Conservation (phyloP, 1,139 yeast species). For the Kodamaea derodonti region DNA sequence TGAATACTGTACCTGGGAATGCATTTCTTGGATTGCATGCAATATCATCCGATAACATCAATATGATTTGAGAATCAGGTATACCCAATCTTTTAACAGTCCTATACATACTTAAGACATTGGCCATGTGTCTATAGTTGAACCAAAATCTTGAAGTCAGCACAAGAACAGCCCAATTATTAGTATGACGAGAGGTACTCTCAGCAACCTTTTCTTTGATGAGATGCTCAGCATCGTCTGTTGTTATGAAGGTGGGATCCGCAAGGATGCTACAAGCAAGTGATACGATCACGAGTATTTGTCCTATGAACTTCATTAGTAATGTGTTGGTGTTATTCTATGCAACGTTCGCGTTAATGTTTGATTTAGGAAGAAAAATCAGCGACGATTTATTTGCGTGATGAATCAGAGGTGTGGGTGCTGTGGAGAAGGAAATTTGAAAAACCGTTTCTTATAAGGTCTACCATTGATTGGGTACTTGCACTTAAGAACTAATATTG, state of each 20-base stretch:
- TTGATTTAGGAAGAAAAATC: too few species aligned
- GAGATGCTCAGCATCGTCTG: slow-evolving; percentile 21
- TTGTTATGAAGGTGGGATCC: slow-evolving; percentile 11
- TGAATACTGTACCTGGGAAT: slow-evolving; percentile 94
- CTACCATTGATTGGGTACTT: too few species aligned
- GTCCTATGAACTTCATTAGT: slow-evolving; percentile 9
- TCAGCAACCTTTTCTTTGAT: slow-evolving; percentile 12
- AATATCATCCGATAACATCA: slow-evolving; percentile 94
- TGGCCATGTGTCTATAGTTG: slow-evolving; percentile 97
- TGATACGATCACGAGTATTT: slow-evolving; percentile 4
- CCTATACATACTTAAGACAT: slow-evolving; percentile 87
- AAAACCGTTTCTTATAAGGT: too few species aligned
- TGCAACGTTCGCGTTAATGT: too few species aligned
- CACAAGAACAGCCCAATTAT: slow-evolving; percentile 93
- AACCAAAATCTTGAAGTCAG: slow-evolving; percentile 98
- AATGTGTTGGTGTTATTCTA: slow-evolving; percentile 2
- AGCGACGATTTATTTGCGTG: too few species aligned
- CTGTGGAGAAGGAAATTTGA: too few species aligned
- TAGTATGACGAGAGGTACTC: slow-evolving; percentile 55
- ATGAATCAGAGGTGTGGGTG: too few species aligned
- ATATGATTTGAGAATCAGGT: slow-evolving; percentile 94
- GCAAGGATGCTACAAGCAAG: slow-evolving; percentile 5
- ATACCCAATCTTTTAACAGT: slow-evolving; percentile 94
- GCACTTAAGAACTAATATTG: too few species aligned
- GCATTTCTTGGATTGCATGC: slow-evolving; percentile 96